Percentiles rank a stretch among this genome's conserved stretches.
These are phyloP conservation scores for Pulveroboletus sp. DNA, from an alignment of 768 basidiomycete genomes.

Conservation along the genomic window DNA sequence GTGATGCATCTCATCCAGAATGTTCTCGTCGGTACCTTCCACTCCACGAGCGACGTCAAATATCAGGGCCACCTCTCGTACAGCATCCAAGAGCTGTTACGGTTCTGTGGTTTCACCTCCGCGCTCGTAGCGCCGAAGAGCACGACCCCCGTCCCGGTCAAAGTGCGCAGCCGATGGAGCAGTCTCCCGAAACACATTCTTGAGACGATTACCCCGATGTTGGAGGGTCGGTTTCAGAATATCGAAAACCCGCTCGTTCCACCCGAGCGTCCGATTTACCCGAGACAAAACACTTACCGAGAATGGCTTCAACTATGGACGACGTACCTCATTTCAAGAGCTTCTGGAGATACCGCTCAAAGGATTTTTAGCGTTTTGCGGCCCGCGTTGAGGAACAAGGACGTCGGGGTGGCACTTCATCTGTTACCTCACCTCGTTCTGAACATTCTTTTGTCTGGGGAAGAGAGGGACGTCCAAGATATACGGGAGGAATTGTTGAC, in stretches of 20 bases:
- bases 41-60: slow-evolving; percentile 88
- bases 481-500: slow-evolving; percentile 74
- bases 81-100: slow-evolving; percentile 86
- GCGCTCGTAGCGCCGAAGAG: slow-evolving; percentile 58
- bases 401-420: slow-evolving; percentile 90
- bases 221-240: slow-evolving; percentile 62
- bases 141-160: slow-evolving; percentile 50
- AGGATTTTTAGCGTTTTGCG: slow-evolving; percentile 76
- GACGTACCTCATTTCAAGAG: slow-evolving; percentile 66
- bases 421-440: slow-evolving; percentile 89
- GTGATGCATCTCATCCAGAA: slow-evolving; percentile 82
- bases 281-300: slow-evolving; percentile 71
- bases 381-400: slow-evolving; percentile 75
- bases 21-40: slow-evolving; percentile 83
- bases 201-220: slow-evolving; percentile 81
- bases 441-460: slow-evolving; percentile 75
- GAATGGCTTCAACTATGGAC: slow-evolving; percentile 97
- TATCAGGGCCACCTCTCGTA: slow-evolving; percentile 88
- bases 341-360: slow-evolving; percentile 52
- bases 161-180: slow-evolving; percentile 74
- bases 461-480: slow-evolving; percentile 51
- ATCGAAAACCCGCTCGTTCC: slow-evolving; percentile 38
- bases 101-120: slow-evolving; percentile 80
- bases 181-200: slow-evolving; percentile 75
- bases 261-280: slow-evolving; percentile 73